Evolutionary conservation across 257 asterid genomes (phyloP).

Genomic region (Petunia axillaris): DNA sequence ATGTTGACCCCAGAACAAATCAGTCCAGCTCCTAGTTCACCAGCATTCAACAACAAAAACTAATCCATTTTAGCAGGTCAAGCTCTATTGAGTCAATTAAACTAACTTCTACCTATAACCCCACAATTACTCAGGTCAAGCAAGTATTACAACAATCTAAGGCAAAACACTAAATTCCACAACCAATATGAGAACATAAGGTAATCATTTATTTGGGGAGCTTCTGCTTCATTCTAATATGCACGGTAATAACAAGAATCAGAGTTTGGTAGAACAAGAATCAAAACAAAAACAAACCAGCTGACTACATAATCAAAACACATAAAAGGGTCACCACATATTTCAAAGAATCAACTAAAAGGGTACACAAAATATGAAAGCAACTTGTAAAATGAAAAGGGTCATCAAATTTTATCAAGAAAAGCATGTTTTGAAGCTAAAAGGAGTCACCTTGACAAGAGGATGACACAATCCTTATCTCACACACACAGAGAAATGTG

Average conservation of each 20-base stretch:
- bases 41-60: background rate
- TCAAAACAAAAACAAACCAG: background rate
- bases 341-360: background rate
- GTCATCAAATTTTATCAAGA: background rate
- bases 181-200: background rate
- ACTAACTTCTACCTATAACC: background rate
- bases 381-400: background rate
- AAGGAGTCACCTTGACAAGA: conserved; percentile 15
- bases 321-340: background rate
- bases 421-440: background rate
- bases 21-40: background rate
- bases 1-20: background rate
- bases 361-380: background rate
- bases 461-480: background rate
- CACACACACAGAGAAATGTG: background rate
- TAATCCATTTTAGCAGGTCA: background rate
- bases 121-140: background rate
- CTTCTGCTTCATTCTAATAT: background rate
- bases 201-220: background rate
- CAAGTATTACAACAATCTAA: too few species aligned
- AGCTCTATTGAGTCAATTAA: background rate
- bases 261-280: background rate
- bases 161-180: background rate
- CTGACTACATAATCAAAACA: background rate
- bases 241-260: background rate